Conservation (phyloP, 192 early-diverging fungal species). For the Jimgerdemannia lactiflua region DNA sequence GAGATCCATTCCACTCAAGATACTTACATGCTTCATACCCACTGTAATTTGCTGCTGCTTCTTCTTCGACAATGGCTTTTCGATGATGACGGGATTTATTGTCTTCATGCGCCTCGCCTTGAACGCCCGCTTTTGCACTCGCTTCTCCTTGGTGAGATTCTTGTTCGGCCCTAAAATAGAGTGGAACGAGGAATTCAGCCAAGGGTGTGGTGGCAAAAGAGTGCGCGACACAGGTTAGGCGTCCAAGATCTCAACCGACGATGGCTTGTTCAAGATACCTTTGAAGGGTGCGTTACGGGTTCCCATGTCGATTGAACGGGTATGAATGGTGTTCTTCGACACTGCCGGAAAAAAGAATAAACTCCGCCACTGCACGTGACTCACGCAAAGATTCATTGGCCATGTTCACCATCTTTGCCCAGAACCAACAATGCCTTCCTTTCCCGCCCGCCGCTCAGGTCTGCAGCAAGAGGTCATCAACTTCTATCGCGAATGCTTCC, state of each 20-base stretch:
- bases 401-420: background rate
- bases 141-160: background rate
- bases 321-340: background rate
- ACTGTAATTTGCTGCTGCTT: constrained; percentile 28
- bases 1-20: background rate
- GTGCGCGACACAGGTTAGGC: no score
- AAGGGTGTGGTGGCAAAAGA: no score
- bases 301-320: background rate
- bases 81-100: background rate
- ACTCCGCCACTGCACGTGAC: background rate
- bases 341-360: background rate
- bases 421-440: constrained; percentile 15
- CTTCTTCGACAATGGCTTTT: constrained; percentile 21
- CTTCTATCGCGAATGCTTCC: constrained; percentile 69
- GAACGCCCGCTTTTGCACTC: background rate
- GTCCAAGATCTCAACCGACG: background rate
- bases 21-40: constrained; percentile 28
- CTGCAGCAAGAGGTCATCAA: constrained; percentile 63
- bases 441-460: constrained; percentile 49
- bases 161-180: background rate
- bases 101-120: background rate
- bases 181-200: background rate
- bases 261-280: background rate
- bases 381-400: background rate
- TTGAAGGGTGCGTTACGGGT: background rate